Evolutionary conservation across 164 flowering plant genomes (phyloP).

Genomic region (Liquidambar formosana): DNA sequence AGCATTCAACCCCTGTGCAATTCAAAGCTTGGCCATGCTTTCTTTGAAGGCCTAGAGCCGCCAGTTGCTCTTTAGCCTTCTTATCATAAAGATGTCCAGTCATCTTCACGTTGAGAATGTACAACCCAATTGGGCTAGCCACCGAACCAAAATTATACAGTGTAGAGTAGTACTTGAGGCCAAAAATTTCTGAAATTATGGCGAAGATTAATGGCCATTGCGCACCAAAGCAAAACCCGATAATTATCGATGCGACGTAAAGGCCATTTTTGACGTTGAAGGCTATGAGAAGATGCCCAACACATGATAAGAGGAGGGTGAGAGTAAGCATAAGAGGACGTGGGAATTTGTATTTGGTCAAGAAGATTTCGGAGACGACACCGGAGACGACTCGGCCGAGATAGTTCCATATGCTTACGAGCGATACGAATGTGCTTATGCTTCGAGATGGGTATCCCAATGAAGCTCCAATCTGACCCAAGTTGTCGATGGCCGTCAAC

Average conservation of each 20-base stretch:
- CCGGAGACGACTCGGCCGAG: slow-evolving; percentile 46
- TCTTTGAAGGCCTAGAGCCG: slow-evolving; percentile 22
- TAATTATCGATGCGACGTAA: slow-evolving; percentile 41
- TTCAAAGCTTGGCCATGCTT: slow-evolving; percentile 27
- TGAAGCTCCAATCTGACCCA: slow-evolving; percentile 38
- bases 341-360: slow-evolving; percentile 45
- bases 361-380: slow-evolving; percentile 38
- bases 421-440: slow-evolving; percentile 48
- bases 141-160: slow-evolving; percentile 39
- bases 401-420: slow-evolving; percentile 58
- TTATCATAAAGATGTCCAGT: no score
- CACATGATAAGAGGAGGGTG: slow-evolving; percentile 36
- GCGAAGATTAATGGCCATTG: slow-evolving; percentile 57
- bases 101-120: no score
- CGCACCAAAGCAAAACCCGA: no score
- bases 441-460: slow-evolving; percentile 36
- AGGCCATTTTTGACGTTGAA: slow-evolving; percentile 39
- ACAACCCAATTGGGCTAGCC: slow-evolving; percentile 52
- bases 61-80: slow-evolving; percentile 40
- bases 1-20: slow-evolving; percentile 40
- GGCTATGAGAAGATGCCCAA: slow-evolving; percentile 50
- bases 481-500: no score
- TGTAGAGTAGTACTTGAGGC: slow-evolving; percentile 51
- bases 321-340: slow-evolving; percentile 44
- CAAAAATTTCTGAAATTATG: slow-evolving; percentile 49